phyloP scores from a whole-genome alignment of 208 protist species.

The Trichomonas tenax region DNA sequence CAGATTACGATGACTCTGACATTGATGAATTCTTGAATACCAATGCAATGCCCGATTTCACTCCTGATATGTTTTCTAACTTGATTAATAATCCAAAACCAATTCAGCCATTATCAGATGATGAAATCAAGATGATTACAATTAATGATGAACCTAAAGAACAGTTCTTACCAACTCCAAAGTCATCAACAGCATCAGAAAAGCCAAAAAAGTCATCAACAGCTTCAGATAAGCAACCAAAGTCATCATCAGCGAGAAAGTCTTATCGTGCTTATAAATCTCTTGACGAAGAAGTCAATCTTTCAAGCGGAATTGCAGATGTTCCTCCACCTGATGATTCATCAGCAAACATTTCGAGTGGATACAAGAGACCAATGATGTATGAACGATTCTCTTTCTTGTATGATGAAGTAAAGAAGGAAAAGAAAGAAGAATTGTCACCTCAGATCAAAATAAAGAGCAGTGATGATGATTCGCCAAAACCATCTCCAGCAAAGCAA shows the following conservation, averaged over 20 bases:
- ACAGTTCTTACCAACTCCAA: neutral
- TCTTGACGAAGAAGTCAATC: neutral
- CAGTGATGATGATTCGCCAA: neutral
- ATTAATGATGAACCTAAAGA: neutral
- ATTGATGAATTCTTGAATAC: neutral
- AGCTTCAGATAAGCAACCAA: neutral
- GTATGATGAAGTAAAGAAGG: neutral
- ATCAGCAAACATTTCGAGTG: neutral
- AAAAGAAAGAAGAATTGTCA: neutral
- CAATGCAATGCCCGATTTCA: neutral
- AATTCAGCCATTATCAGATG: neutral
- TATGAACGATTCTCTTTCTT: neutral
- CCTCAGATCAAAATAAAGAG: neutral
- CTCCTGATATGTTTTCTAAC: neutral
- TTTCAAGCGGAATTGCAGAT: neutral
- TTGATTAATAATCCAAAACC: neutral
- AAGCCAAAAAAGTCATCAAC: neutral
- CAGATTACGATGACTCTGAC: neutral
- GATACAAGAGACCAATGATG: neutral
- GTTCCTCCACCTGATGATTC: neutral
- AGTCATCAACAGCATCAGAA: neutral
- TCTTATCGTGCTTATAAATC: neutral
- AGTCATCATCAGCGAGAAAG: neutral
- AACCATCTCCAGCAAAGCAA: neutral
- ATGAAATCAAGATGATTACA: neutral